Evolutionary conservation across 441 rosid genomes (phyloP).

Genomic region (Lepidium campestre): DNA sequence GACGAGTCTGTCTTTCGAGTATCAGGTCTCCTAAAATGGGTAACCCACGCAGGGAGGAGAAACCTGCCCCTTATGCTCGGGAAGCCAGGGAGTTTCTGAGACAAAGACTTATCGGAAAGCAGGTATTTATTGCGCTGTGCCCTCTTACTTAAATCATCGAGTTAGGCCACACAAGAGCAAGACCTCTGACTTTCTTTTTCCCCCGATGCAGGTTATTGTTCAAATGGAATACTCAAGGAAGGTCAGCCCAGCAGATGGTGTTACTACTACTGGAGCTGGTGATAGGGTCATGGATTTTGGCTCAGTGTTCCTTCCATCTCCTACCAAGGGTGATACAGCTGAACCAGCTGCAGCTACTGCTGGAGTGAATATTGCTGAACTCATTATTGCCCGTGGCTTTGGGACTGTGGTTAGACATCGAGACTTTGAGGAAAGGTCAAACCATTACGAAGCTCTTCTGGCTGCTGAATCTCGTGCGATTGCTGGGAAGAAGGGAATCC

Average conservation of each 20-base stretch:
- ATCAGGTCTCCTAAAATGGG: slow-evolving; percentile 89
- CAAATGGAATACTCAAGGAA: slow-evolving; percentile 95
- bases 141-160: background rate
- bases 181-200: slow-evolving; percentile 9
- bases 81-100: slow-evolving; percentile 85
- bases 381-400: slow-evolving; percentile 70
- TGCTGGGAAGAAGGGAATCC: slow-evolving; percentile 67
- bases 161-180: background rate
- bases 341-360: slow-evolving; percentile 49
- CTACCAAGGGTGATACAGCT: slow-evolving; percentile 52
- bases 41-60: slow-evolving; percentile 83
- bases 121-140: slow-evolving; percentile 36
- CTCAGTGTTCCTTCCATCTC: slow-evolving; percentile 68
- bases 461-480: slow-evolving; percentile 89
- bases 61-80: slow-evolving; percentile 84
- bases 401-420: slow-evolving; percentile 79
- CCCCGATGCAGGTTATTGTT: slow-evolving; percentile 57
- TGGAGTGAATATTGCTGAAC: slow-evolving; percentile 73
- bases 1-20: slow-evolving; percentile 90
- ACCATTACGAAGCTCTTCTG: slow-evolving; percentile 80
- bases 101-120: slow-evolving; percentile 69
- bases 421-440: slow-evolving; percentile 96
- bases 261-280: slow-evolving; percentile 41
- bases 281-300: slow-evolving; percentile 92
- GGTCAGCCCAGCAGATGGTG: slow-evolving; percentile 57